Conservation (phyloP, 2,329 filamentous ascomycete species). For the Alternaria triticimaculans region DNA sequence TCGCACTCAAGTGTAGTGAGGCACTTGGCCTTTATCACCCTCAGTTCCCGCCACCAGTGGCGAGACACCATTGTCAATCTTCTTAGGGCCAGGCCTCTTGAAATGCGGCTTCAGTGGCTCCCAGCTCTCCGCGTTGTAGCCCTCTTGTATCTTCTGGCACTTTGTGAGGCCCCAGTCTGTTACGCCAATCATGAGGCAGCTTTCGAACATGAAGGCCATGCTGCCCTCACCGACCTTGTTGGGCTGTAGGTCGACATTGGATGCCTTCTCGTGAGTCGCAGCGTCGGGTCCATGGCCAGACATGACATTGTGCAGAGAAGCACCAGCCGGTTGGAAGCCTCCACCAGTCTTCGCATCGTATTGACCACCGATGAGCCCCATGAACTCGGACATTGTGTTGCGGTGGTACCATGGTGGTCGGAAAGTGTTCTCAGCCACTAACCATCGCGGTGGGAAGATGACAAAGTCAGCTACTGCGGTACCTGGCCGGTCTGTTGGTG, state of each 20-base stretch:
- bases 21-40: slow-evolving; percentile 32
- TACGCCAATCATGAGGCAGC: slow-evolving; percentile 72
- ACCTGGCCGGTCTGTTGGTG: slow-evolving; percentile 62
- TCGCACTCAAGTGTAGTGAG: slow-evolving; percentile 30
- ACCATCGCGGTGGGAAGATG: slow-evolving; percentile 75
- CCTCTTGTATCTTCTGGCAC: slow-evolving; percentile 73
- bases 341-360: slow-evolving; percentile 66
- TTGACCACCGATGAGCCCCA: slow-evolving; percentile 68
- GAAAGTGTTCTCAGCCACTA: slow-evolving; percentile 73
- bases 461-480: slow-evolving; percentile 72
- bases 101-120: slow-evolving; percentile 59
- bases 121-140: slow-evolving; percentile 86
- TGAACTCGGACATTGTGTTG: slow-evolving; percentile 73
- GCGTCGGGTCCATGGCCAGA: slow-evolving; percentile 71
- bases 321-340: slow-evolving; percentile 68
- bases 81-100: slow-evolving; percentile 34
- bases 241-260: slow-evolving; percentile 61
- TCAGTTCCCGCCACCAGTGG: slow-evolving; percentile 20
- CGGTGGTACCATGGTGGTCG: slow-evolving; percentile 76
- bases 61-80: slow-evolving; percentile 35
- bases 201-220: slow-evolving; percentile 73
- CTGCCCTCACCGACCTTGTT: slow-evolving; percentile 68
- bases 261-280: slow-evolving; percentile 64
- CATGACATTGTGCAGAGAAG: slow-evolving; percentile 76
- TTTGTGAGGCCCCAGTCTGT: slow-evolving; percentile 75